A percentile compares a stretch with the other conserved stretches of the same genome.
phyloP scores from a whole-genome alignment of 768 basidiomycete genomes.

The Austroboletus eburneus region DNA sequence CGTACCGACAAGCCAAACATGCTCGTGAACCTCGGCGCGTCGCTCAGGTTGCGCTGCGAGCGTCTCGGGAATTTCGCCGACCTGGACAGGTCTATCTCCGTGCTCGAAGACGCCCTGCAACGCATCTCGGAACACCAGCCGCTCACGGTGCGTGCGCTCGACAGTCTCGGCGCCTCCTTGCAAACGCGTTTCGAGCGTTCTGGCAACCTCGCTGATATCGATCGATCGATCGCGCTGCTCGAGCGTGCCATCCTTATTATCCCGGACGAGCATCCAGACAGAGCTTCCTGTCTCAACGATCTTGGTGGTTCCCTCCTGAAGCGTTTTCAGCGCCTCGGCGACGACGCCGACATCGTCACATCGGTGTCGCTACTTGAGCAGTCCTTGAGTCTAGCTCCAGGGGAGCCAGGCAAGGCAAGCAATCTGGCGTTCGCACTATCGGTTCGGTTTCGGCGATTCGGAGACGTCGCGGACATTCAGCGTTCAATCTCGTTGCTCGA shows the following conservation, averaged over 20 bases:
- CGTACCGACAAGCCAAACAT: background rate
- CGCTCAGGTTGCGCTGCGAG: conserved; percentile 5
- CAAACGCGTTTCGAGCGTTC: background rate
- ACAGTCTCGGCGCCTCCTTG: background rate
- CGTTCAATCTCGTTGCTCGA: background rate
- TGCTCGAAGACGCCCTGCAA: conserved; percentile 1
- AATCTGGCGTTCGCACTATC: background rate
- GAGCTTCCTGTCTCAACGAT: background rate
- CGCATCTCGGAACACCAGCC: conserved; percentile 3
- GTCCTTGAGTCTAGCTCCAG: background rate
- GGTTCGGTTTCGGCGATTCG: background rate
- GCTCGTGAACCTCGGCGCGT: conserved; percentile 14
- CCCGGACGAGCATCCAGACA: background rate
- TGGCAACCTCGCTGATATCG: background rate
- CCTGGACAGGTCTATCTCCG: conserved; percentile 18
- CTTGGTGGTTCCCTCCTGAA: background rate
- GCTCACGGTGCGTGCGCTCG: background rate
- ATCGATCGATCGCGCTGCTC: background rate
- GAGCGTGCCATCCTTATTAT: background rate
- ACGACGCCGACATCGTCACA: background rate
- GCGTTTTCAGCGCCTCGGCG: background rate
- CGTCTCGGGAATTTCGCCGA: conserved; percentile 1
- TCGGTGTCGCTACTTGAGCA: background rate
- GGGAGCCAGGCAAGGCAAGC: background rate
- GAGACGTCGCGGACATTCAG: background rate